Conservation (phyloP, 306 rosid genomes). For the Purshia tridentata region DNA sequence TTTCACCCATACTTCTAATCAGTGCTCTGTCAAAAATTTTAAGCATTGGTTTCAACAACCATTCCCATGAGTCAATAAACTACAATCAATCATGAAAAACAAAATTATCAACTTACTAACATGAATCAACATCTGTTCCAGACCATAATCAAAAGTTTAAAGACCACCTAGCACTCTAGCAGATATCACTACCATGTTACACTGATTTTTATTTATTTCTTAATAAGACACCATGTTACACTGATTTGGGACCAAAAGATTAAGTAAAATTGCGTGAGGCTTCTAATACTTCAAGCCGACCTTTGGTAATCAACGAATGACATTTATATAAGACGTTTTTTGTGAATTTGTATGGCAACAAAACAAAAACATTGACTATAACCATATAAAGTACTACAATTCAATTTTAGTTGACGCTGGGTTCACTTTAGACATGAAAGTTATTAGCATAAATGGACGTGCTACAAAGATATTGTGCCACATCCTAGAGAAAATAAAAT, state of each 20-base stretch:
- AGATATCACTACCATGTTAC: not conserved
- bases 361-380: not conserved
- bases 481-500: not conserved
- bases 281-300: not conserved
- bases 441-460: not conserved
- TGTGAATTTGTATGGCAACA: not conserved
- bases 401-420: not conserved
- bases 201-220: not conserved
- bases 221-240: not conserved
- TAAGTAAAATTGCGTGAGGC: not conserved
- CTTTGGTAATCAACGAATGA: not conserved
- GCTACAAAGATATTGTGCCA: not conserved
- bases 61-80: constrained; percentile 18
- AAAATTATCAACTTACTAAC: constrained; percentile 20
- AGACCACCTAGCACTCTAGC: not conserved
- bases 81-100: not conserved
- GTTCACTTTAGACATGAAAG: not conserved
- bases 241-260: not conserved
- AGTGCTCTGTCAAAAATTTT: constrained; percentile 57
- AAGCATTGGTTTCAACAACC: constrained; percentile 18
- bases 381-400: not conserved
- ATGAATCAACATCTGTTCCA: constrained; percentile 14
- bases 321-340: not conserved
- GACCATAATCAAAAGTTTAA: not conserved
- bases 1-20: constrained; percentile 85